Evolutionary conservation across 2,329 filamentous ascomycete species (phyloP).

Genomic region (Alternaria burnsii): DNA sequence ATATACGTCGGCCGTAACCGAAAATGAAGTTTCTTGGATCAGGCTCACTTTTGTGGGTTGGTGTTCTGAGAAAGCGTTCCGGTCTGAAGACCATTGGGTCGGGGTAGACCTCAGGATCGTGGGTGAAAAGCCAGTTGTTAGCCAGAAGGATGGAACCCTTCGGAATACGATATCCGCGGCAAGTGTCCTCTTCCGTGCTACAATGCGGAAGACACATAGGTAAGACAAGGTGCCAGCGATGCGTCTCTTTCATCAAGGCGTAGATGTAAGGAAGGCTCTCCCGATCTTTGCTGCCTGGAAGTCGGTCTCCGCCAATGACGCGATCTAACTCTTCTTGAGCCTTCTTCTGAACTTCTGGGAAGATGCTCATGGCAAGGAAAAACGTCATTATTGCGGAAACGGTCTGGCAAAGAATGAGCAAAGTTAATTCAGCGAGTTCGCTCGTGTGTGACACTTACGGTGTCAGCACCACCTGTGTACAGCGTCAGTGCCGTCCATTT

Average conservation of each 20-base stretch:
- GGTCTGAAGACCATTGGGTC: slow-evolving; percentile 54
- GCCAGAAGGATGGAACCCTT: slow-evolving; percentile 49
- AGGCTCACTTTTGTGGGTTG: slow-evolving; percentile 46
- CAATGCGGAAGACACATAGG: slow-evolving; percentile 46
- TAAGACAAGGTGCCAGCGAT: slow-evolving; percentile 50
- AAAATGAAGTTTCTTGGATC: slow-evolving; percentile 49
- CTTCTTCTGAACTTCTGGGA: slow-evolving; percentile 58
- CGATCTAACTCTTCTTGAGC: slow-evolving; percentile 58
- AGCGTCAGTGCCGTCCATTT: slow-evolving; percentile 57
- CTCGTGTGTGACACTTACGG: slow-evolving; percentile 29
- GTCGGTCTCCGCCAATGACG: slow-evolving; percentile 55
- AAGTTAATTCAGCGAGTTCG: neutral
- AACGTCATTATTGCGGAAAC: slow-evolving; percentile 55
- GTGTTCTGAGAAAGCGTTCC: slow-evolving; percentile 51
- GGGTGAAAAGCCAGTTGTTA: slow-evolving; percentile 54
- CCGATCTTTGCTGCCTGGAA: slow-evolving; percentile 60
- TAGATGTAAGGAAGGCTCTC: slow-evolving; percentile 51
- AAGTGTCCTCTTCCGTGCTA: slow-evolving; percentile 44
- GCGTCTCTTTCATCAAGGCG: slow-evolving; percentile 52
- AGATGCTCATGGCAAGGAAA: slow-evolving; percentile 62
- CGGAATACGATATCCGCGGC: slow-evolving; percentile 53
- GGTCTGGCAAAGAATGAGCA: slow-evolving; percentile 36
- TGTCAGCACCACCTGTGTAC: slow-evolving; percentile 55
- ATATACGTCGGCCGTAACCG: slow-evolving; percentile 56
- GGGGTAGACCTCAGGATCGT: slow-evolving; percentile 50